Evolutionary conservation across 23 red algal species (phyloP), one percentile per base, ranked within the genome.

Genomic region (Gracilaria caudata): DNA sequence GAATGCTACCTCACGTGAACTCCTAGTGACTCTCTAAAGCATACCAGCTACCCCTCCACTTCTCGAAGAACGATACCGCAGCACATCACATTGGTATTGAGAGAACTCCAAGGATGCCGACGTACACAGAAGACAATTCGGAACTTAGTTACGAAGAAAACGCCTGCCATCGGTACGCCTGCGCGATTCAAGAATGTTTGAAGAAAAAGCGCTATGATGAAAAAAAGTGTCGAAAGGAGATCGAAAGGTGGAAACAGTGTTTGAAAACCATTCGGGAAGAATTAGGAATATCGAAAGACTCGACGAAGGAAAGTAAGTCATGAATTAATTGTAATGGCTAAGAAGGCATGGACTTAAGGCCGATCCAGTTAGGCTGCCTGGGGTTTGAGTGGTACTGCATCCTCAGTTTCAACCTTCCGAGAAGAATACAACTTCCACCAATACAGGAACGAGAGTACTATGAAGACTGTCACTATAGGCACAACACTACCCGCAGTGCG

Each of bases 171-270:
- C 43, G 64, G 26, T 89, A 89, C 60, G 85, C 85, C 33, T 89
- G 85, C 64, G 85, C 85, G 41, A 89, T 89, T 60, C 85, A 89
- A 79, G 54, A 89, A 19, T 89, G 85, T 33, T 53, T 89, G 14
- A 75, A 61, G 40, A 58, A 73, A 43, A 77, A 78, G 36, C 79
- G 45, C 51, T 89, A 89, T 72, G 85, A 89, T 56, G 85, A 89
- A 30, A 89, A 79, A 33, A 89, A 79, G 45, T 89, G 85, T 44
- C 71, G 74, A 34, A 89, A 89, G 51, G 74, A 78, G 38, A 89
- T 89, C 74, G 68, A 75, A 38, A 26, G 55, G 34, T 89, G 85
- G 85, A 78, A 79, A 49, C 28, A 20, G 26, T 89, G 85, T 47
- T 34, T 89, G n/a, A 54, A 78, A 32, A 72, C 74, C 43, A 23